Evolutionary conservation across 495 filamentous ascomycete species (phyloP), one percentile per base, ranked within the genome.

Genomic region (Talaromyces stipitatus): DNA sequence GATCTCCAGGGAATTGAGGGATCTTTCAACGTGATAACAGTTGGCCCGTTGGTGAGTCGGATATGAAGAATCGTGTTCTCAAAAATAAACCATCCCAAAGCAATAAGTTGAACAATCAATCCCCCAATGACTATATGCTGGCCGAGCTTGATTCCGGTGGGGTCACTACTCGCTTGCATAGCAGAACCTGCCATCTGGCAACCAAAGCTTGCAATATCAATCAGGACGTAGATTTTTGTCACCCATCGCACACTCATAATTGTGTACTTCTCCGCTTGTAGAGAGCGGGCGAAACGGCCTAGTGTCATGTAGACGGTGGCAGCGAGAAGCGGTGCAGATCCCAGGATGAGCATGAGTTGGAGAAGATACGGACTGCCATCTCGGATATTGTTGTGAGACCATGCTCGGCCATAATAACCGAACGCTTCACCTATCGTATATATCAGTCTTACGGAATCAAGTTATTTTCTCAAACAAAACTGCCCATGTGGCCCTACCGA

Each of bases 281-380:
- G 69, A 20, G 77, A 62, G n/a, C 63, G 66, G 32, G 84, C 78
- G 11, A 84, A 56, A 1, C 81, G 73, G 0, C 72, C 79, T 16
- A 85, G 78, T 18, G 76, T 68, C 79, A 83, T 85, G 69, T 84
- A 85, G 23, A 84, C 73, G 0, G 79, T 82, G 2, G 82, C 82
- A 3, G 82, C 74, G 57, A 78, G 69, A 30, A 83, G 66, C 0
- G 78, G 78, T 0, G 68, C 65, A 2, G 76, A 68, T 54, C 73
- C 68, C n/a, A 73, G 64, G 36, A 78, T 69, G 58, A 79, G 68
- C 58, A 79, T 69, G 47, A 73, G 66, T 50, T 79, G 74, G 8
- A 76, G 59, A 0, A 72, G 64, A 68, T 72, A 77, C 8, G 69
- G 64, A 3, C 52, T 46, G 56, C 72, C 66, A 8, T 62, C 54